A percentile compares a stretch with the other conserved stretches of the same genome.
Evolutionary conservation across 176 grass and related monocot species (phyloP).

Genomic region (Rhynchospora breviuscula): DNA sequence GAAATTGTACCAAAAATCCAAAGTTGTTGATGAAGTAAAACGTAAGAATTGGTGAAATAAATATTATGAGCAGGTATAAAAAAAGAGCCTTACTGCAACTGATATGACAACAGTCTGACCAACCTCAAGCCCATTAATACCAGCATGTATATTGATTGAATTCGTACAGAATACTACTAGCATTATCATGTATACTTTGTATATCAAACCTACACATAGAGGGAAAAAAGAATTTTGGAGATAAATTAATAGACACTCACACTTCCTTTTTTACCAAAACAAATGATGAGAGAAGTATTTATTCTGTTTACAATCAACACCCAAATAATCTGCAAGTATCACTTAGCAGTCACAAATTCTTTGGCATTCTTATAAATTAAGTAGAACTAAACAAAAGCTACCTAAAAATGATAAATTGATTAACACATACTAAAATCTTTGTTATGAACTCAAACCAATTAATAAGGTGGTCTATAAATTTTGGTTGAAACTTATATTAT

Average conservation of each 20-base stretch:
- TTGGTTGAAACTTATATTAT: not conserved
- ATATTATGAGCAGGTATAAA: too few relatives aligned
- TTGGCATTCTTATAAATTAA: not conserved
- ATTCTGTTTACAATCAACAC: too few relatives aligned
- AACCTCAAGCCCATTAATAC: slow-evolving; percentile 83
- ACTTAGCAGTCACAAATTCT: not conserved
- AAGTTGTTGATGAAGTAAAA: not conserved
- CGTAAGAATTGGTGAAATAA: not conserved
- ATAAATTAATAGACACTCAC: too few relatives aligned
- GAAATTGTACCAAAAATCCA: not conserved
- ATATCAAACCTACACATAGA: slow-evolving; percentile 50
- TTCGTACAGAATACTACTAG: slow-evolving; percentile 88
- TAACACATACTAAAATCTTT: not conserved
- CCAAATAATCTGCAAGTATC: too few relatives aligned
- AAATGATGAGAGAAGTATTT: too few relatives aligned
- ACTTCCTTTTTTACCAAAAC: too few relatives aligned
- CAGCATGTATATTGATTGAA: slow-evolving; percentile 91
- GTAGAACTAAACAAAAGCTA: not conserved
- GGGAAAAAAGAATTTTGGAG: not conserved
- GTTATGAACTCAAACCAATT: not conserved
- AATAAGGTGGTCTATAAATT: not conserved
- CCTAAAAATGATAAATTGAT: not conserved
- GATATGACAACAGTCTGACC: slow-evolving; percentile 87
- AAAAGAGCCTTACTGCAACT: slow-evolving; percentile 48
- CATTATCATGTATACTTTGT: slow-evolving; percentile 83